Conservation (phyloP, 331 rosid genomes). For the Pyrus hybrid region DNA sequence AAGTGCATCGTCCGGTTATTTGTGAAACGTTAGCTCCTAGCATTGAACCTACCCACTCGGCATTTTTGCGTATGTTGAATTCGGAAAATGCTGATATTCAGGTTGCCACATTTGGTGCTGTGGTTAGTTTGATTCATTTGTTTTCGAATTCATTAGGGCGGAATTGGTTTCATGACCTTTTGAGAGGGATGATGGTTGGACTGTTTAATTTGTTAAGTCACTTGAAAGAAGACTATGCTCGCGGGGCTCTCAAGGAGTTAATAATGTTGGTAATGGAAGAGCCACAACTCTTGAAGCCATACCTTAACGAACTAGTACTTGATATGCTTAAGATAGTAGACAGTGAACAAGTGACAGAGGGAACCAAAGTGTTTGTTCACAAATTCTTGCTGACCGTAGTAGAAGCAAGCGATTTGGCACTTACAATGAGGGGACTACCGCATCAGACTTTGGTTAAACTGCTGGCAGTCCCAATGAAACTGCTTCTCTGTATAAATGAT, state of each 20-base stretch:
- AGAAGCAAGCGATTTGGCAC: background rate
- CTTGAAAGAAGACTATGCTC: conserved; percentile 2
- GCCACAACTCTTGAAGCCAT: conserved; percentile 1
- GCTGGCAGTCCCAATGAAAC: background rate
- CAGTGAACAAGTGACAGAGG: background rate
- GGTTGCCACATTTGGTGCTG: conserved; percentile 3
- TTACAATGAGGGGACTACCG: background rate
- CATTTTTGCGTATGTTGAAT: background rate
- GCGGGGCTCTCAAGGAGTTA: conserved; percentile 6
- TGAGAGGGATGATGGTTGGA: conserved; percentile 12
- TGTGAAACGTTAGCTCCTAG: conserved; percentile 2
- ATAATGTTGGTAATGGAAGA: conserved; percentile 5
- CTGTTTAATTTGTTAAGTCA: conserved; percentile 3
- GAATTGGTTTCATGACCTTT: conserved; percentile 10
- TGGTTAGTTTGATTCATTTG: conserved; percentile 7
- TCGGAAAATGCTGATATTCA: conserved; percentile 3
- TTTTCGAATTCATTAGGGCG: background rate
- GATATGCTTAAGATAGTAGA: conserved; percentile 7
- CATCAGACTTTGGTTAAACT: background rate
- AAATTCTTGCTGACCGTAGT: conserved; percentile 4
- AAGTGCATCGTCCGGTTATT: background rate
- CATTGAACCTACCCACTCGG: background rate
- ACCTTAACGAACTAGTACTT: conserved; percentile 7
- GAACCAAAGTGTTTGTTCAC: conserved; percentile 5
- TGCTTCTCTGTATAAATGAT: background rate